A percentile compares a stretch with the other conserved stretches of the same genome.
Evolutionary conservation across 169 alveolate species (phyloP).

Genomic region (Perkinsus marinus): DNA sequence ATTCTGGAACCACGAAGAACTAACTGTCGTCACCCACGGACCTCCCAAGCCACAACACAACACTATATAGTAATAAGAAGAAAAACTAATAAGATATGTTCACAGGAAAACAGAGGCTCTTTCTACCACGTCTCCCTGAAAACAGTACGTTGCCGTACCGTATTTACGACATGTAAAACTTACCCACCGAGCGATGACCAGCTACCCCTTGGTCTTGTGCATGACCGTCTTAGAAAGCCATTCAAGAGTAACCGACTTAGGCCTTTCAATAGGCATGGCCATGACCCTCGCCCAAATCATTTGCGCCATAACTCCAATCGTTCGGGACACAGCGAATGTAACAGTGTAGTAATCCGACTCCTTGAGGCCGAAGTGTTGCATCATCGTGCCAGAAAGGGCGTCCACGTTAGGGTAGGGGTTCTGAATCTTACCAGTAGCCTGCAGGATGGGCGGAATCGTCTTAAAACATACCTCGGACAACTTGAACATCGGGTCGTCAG

Average conservation of each 20-base stretch:
- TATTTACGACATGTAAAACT: too few relatives aligned
- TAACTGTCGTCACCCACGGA: too few relatives aligned
- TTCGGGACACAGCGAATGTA: conserved; percentile 79
- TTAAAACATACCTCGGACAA: neutral
- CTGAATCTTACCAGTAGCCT: conserved; percentile 44
- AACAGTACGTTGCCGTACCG: too few relatives aligned
- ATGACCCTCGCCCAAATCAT: conserved; percentile 55
- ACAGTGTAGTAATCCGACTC: conserved; percentile 82
- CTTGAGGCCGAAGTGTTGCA: conserved; percentile 68
- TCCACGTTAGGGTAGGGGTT: conserved; percentile 94
- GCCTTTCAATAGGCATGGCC: conserved; percentile 68
- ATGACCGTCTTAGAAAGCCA: neutral
- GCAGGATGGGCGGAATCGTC: neutral
- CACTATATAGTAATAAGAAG: too few relatives aligned
- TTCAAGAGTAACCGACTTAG: conserved; percentile 41
- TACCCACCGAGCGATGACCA: too few relatives aligned
- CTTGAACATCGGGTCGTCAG: neutral
- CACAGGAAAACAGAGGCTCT: too few relatives aligned
- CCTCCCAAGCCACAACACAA: too few relatives aligned
- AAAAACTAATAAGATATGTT: too few relatives aligned
- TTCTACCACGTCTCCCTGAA: too few relatives aligned
- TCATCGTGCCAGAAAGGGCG: conserved; percentile 81
- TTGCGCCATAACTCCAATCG: conserved; percentile 78
- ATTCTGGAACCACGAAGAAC: too few relatives aligned
- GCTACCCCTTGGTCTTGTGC: too few relatives aligned